Base-by-base conservation (phyloP, 2,329 filamentous ascomycete genomes). In the Hypoxylon sp. region DNA sequence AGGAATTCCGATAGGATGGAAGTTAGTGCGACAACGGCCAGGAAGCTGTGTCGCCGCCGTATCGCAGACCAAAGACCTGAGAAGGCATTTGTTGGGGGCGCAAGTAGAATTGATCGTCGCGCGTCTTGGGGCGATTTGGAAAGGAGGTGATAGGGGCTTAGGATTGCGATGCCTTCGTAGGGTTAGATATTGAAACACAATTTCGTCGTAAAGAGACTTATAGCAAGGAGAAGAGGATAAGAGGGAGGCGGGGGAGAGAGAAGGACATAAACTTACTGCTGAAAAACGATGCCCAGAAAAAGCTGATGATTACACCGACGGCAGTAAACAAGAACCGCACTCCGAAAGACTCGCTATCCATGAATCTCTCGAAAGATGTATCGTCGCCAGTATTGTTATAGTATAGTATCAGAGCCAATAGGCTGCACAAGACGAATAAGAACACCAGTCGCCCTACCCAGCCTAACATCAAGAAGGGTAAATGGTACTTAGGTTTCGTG, bases 351-450 rank as follows among this genome's bases (percentile, higher is more conserved):
- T 81, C 74, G 36, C 76, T 76, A 57, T 79, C 76, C 78, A 83
- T 82, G 61, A 83, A 83, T 0, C 65, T 69, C 60, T 83, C 80
- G 34, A 83, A 83, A 3, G 71, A 66, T 1, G 78, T 78, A 45
- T 80, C 71, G 13, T 73, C 74, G 0, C 75, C 74, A 0, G 78
- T 80, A 38, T 71, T 76, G 45, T 79, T 74, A 61, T 82, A 82
- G 63, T 81, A 81, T 7, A 79, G 62, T 19, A 82, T 78, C 5
- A 82, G 46, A 5, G 72, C 68, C 32, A 81, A 62, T 13, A 80
- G 38, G 0, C 75, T 73, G 5, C 71, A 73, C 3, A 79, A 50
- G 2, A 79, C 63, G 1, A 76, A 48, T 21, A 79, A 43, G 28
- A 77, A 73, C 14, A 73, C 38, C 17, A 68, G 23, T 46, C 75